Evolutionary conservation across 257 asterid species (phyloP).

Genomic region (Paraleonurus japonicus): DNA sequence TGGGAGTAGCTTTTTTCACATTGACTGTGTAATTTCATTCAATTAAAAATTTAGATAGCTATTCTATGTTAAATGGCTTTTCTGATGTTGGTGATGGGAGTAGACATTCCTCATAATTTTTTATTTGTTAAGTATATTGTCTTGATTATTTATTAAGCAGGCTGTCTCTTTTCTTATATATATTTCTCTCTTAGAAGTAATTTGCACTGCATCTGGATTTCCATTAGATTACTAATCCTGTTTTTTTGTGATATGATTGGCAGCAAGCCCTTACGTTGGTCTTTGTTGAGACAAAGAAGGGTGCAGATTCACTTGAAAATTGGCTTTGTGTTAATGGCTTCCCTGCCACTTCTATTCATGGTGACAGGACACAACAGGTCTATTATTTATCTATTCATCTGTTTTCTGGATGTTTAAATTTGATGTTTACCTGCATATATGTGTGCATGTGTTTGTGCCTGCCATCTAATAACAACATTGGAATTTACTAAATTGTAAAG

Average conservation of each 20-base stretch:
- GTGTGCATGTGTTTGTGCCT: not conserved
- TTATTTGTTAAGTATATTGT: not conserved
- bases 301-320: slow-evolving; percentile 93
- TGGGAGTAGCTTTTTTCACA: not conserved
- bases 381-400: slow-evolving; percentile 2
- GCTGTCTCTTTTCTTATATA: not conserved
- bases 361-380: slow-evolving; percentile 96
- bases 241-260: slow-evolving; percentile 27
- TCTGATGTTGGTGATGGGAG: slow-evolving; percentile 8
- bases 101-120: not conserved
- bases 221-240: slow-evolving; percentile 7
- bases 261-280: slow-evolving; percentile 90
- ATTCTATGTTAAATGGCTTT: slow-evolving; percentile 4
- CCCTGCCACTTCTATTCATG: slow-evolving; percentile 91
- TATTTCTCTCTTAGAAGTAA: not conserved
- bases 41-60: not conserved
- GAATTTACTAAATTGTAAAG: not conserved
- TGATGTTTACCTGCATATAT: not conserved
- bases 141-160: not conserved
- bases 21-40: not conserved
- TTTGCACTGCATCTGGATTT: not conserved
- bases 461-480: not conserved
- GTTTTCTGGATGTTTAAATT: slow-evolving; percentile 15
- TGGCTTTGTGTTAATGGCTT: slow-evolving; percentile 85
- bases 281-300: slow-evolving; percentile 94